These are phyloP conservation scores for Aspergillus piperis DNA, from an alignment of 2,329 filamentous ascomycete genomes.

Conservation along the genomic window DNA sequence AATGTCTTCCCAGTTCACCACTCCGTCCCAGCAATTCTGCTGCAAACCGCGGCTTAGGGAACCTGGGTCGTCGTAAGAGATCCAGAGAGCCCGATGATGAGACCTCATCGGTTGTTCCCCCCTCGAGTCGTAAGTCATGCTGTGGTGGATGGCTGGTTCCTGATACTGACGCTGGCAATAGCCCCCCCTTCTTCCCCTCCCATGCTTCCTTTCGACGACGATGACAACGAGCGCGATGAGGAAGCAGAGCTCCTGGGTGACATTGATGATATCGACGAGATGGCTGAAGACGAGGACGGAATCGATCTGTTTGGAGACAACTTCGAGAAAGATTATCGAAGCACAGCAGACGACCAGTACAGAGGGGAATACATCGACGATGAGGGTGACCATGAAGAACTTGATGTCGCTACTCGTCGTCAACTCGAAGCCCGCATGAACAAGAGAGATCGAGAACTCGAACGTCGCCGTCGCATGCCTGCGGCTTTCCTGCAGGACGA, in stretches of 20 bases:
- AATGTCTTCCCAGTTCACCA: conserved; percentile 65
- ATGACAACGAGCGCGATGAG: conserved; percentile 49
- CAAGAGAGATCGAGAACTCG: conserved; percentile 62
- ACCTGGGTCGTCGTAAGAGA: conserved; percentile 60
- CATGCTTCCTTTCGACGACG: conserved; percentile 52
- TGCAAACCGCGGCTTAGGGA: conserved; percentile 71
- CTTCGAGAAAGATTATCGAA: conserved; percentile 64
- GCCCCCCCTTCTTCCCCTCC: conserved; percentile 63
- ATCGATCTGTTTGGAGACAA: conserved; percentile 70
- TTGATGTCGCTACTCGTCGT: conserved; percentile 60
- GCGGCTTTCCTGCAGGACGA: conserved; percentile 69
- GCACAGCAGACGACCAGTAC: conserved; percentile 51
- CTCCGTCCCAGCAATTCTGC: conserved; percentile 78
- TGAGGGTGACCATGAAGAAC: conserved; percentile 63
- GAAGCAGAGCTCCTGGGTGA: conserved; percentile 63
- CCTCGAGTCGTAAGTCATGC: conserved; percentile 61
- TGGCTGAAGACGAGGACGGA: conserved; percentile 69
- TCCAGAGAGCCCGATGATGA: conserved; percentile 66
- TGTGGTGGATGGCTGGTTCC: neutral
- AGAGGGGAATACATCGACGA: conserved; percentile 65
- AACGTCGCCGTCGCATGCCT: conserved; percentile 61
- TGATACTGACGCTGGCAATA: conserved; percentile 23
- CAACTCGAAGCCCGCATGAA: conserved; percentile 64
- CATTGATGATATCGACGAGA: conserved; percentile 67
- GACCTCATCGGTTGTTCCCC: conserved; percentile 60